Conservation (phyloP, 345 rosid species). For the Adansonia digitata region DNA sequence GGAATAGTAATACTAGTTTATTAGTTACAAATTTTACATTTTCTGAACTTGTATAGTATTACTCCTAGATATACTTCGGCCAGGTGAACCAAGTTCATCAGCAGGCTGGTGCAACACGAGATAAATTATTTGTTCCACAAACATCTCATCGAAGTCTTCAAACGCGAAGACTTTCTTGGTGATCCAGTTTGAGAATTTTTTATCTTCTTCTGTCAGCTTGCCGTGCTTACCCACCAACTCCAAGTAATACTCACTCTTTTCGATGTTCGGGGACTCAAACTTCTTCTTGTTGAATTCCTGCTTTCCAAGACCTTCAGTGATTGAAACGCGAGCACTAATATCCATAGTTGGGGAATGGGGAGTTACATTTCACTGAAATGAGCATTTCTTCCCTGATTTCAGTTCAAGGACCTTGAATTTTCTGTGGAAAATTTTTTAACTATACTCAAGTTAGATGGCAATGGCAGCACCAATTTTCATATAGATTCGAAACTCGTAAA, state of each 20-base stretch:
- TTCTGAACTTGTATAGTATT: neutral
- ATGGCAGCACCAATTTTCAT: neutral
- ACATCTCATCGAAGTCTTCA: constrained; percentile 41
- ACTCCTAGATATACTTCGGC: neutral
- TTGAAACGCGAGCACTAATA: neutral
- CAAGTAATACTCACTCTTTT: constrained; percentile 24
- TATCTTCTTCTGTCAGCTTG: constrained; percentile 42
- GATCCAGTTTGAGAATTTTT: constrained; percentile 39
- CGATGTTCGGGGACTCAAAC: neutral
- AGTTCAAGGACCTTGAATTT: constrained; percentile 3
- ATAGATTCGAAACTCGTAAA: neutral
- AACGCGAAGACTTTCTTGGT: constrained; percentile 17
- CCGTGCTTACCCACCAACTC: constrained; percentile 37
- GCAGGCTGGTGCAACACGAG: constrained; percentile 34
- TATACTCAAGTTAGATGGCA: neutral
- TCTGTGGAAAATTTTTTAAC: neutral
- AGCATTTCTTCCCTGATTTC: constrained; percentile 11
- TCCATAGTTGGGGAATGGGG: neutral
- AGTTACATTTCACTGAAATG: neutral
- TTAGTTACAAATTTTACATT: neutral
- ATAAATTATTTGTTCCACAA: constrained; percentile 52
- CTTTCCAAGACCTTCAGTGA: neutral
- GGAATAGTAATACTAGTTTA: no score
- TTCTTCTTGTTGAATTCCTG: neutral
- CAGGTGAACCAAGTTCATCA: constrained; percentile 34